Evolutionary conservation across 371 early-diverging fungal species (phyloP).

Genomic region (Rhizopus sp.): DNA sequence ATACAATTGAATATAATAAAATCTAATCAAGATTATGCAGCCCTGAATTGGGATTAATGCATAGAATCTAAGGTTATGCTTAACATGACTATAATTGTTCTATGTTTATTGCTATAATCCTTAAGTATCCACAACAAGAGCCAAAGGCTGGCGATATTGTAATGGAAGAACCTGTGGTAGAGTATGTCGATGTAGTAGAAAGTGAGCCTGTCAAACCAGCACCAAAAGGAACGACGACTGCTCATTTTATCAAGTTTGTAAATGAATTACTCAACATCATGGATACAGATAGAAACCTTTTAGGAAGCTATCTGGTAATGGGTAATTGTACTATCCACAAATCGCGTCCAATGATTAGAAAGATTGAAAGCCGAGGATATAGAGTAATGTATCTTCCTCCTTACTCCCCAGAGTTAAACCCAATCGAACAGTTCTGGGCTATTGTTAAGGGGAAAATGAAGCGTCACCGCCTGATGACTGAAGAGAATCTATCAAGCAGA

Average conservation of each 20-base stretch:
- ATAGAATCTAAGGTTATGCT: conserved; percentile 10
- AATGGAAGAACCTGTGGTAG: no score
- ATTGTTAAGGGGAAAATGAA: conserved; percentile 16
- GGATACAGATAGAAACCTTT: conserved; percentile 8
- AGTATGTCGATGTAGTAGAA: conserved; percentile 7
- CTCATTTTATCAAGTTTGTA: conserved; percentile 15
- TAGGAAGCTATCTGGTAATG: conserved; percentile 10
- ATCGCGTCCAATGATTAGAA: background rate
- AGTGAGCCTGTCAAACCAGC: conserved; percentile 1
- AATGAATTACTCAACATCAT: conserved; percentile 8
- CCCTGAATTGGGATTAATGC: no score
- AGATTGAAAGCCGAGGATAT: conserved; percentile 10
- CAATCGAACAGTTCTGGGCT: conserved; percentile 16
- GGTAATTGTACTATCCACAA: conserved; percentile 7
- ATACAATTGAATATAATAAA: no score
- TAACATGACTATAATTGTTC: no score
- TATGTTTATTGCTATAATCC: no score
- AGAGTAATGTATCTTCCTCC: conserved; percentile 9
- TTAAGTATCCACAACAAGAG: no score
- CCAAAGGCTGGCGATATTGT: no score
- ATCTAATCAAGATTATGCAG: no score
- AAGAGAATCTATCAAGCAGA: conserved; percentile 10
- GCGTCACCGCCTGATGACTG: conserved; percentile 7
- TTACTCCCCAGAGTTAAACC: conserved; percentile 14
- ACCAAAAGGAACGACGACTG: conserved; percentile 14